Base-by-base conservation (phyloP, 2,329 filamentous ascomycete genomes). In the Pseudogymnoascus sp. region DNA sequence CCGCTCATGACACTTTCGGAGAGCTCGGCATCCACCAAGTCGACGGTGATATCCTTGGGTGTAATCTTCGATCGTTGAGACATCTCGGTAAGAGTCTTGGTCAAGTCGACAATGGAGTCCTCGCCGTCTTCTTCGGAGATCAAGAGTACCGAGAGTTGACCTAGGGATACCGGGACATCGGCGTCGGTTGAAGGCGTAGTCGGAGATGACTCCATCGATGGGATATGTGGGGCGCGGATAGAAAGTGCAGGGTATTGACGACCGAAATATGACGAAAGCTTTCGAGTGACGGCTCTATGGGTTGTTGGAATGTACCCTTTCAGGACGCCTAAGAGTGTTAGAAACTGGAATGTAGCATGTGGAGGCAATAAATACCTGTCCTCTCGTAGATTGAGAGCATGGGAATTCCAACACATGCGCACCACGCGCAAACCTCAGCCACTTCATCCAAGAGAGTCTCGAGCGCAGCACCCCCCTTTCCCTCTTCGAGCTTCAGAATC, bases 81-180 rank as follows among this genome's bases (percentile, higher is more conserved):
- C 94, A 99, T 97, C 72, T 96, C 91, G 5, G 93, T 85, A 22
- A 99, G 81, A 0, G 95, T 97, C 72, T 92, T 91, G 42, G 94
- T 99, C 52, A 99, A 82, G 74, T 99, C 94, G 41, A 99, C 92
- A 66, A 99, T 84, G 3, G 93, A 97, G 71, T 96, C 91, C 62
- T 93, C 86, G 58, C 94, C 93, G 69, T 99, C 94, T 62, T 93
- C 89, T 38, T 86, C 85, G 12, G 91, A 96, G 60, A 99, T 84
- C 39, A 99, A 84, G 63, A 96, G 84, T 16, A 97, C 79, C 76
- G 62, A 87, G 72, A 68, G 63, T 75, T 70, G 79, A 75, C 66
- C 78, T 74, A 67, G 73, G 67, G 64, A 72, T 25, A 23, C 38
- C 67, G 69, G 70, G 68, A 68, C 23, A 64, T 65, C 65, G 72